Evolutionary conservation across 108 stramenopile species (phyloP).

Genomic region (Nitzschia sp.): DNA sequence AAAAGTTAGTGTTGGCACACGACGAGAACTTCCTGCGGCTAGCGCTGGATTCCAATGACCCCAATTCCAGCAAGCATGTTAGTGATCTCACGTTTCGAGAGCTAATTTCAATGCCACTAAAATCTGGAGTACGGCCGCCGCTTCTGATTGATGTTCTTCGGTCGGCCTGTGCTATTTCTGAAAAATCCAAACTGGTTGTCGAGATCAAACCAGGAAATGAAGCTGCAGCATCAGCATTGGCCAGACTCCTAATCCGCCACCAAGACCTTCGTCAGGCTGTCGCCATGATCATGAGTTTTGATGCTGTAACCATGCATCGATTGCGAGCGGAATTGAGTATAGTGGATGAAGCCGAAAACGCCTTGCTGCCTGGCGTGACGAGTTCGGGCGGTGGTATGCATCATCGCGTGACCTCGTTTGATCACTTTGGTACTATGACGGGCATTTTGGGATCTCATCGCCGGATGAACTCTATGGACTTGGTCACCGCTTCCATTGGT

Average conservation of each 20-base stretch:
- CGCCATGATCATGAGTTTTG: constrained; percentile 77
- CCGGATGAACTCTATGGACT: constrained; percentile 1
- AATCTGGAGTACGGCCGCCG: constrained; percentile 69
- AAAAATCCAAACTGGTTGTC: constrained; percentile 55
- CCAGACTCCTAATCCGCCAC: constrained; percentile 60
- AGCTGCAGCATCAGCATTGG: constrained; percentile 64
- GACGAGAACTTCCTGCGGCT: constrained; percentile 72
- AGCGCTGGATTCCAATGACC: constrained; percentile 48
- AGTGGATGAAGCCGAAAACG: constrained; percentile 3
- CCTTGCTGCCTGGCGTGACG: background rate
- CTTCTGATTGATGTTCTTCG: constrained; percentile 73
- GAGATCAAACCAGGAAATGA: constrained; percentile 83
- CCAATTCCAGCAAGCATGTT: constrained; percentile 48
- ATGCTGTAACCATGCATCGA: constrained; percentile 71
- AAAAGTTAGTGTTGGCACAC: constrained; percentile 73
- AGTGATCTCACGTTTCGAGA: constrained; percentile 71
- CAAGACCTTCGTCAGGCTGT: constrained; percentile 58
- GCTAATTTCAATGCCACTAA: constrained; percentile 64
- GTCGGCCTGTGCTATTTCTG: constrained; percentile 64
- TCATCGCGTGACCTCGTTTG: constrained; percentile 26
- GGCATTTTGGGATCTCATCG: background rate
- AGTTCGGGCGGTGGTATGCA: constrained; percentile 6
- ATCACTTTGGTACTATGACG: constrained; percentile 38
- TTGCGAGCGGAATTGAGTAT: constrained; percentile 49
- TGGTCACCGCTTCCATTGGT: constrained; percentile 11